Base-by-base conservation (phyloP, 371 early-diverging fungal species). In the Lichtheimia ramosa region DNA sequence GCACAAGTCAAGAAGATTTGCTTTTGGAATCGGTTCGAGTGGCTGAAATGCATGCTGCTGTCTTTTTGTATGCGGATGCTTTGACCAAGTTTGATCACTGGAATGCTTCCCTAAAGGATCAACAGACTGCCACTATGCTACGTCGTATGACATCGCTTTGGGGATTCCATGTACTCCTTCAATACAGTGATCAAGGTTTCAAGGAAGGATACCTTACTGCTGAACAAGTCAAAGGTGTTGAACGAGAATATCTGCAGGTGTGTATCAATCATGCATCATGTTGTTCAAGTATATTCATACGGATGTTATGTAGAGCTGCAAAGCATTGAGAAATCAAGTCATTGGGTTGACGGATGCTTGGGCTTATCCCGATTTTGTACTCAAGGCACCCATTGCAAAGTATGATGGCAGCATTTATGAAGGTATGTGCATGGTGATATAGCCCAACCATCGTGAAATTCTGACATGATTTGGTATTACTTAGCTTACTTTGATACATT, bases 311-410 rank as follows among this genome's bases (percentile, higher is more conserved):
- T 21, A 58, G 48, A 86, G 41, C 14, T 60, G 85, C 65, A 77
- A 77, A 65, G 71, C 75, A 8, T 62, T 87, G 43, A 81, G 90
- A 46, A 67, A 68, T 28, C 82, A 86, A 59, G 86, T 79, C 2
- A 77, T 89, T 58, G 85, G 87, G 3, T 68, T 87, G 7, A 74
- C 83, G 8, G 89, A 89, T 63, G 83, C 81, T 2, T 86, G 82
- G 61, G 82, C 75, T 2, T 74, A 81, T 48, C 87, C 89, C 15
- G 89, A 89, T 62, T 89, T 83, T 65, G 65, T 89, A 20, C 55
- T 87, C 51, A 87, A 86, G 71, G 84, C 85, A 13, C 87, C 87
- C 4, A 84, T 89, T 64, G 89, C 83, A 24, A 75, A 75, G 39
- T 78, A 81, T 23, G 85, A 87, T 58, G 89, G 89, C 16, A 69